A percentile compares a stretch with the other conserved stretches of the same genome.
Evolutionary conservation across 192 early-diverging fungal genomes (phyloP).

Genomic region (Linnemannia exigua): DNA sequence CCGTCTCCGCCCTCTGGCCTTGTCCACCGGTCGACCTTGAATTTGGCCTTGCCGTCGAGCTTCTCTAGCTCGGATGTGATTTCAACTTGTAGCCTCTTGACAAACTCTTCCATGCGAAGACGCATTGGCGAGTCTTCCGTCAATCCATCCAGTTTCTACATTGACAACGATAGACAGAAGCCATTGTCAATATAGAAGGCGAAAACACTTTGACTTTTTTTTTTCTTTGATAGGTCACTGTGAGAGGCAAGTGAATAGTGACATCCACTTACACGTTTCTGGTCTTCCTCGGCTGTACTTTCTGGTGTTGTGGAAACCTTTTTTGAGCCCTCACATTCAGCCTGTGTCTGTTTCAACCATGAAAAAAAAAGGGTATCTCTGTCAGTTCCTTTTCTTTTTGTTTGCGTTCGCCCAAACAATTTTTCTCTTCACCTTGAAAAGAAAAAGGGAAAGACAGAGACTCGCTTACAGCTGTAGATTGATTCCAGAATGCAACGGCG

Average conservation of each 20-base stretch:
- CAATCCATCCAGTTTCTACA: slow-evolving; percentile 57
- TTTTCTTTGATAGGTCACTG: background rate
- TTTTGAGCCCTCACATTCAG: slow-evolving; percentile 15
- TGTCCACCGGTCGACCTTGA: slow-evolving; percentile 85
- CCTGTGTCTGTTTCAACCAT: background rate
- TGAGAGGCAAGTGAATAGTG: background rate
- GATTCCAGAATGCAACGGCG: slow-evolving; percentile 40
- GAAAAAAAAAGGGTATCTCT: background rate
- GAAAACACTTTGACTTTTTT: background rate
- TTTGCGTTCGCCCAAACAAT: background rate
- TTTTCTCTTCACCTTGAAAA: background rate
- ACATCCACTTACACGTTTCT: slow-evolving; percentile 23
- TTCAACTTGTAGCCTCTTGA: slow-evolving; percentile 81
- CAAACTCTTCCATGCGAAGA: slow-evolving; percentile 84
- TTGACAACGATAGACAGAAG: background rate
- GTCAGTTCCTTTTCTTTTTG: background rate
- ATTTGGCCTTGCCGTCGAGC: slow-evolving; percentile 71
- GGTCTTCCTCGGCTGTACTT: slow-evolving; percentile 26
- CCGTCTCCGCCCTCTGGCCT: slow-evolving; percentile 94
- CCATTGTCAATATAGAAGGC: background rate
- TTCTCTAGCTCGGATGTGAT: slow-evolving; percentile 80
- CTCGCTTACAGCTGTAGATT: slow-evolving; percentile 16
- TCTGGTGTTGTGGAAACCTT: background rate
- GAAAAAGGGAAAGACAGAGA: background rate
- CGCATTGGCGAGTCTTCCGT: slow-evolving; percentile 77